A percentile compares a stretch with the other conserved stretches of the same genome.
Evolutionary conservation across 352 stramenopile species (phyloP).

Genomic region (Phytophthora kernoviae): DNA sequence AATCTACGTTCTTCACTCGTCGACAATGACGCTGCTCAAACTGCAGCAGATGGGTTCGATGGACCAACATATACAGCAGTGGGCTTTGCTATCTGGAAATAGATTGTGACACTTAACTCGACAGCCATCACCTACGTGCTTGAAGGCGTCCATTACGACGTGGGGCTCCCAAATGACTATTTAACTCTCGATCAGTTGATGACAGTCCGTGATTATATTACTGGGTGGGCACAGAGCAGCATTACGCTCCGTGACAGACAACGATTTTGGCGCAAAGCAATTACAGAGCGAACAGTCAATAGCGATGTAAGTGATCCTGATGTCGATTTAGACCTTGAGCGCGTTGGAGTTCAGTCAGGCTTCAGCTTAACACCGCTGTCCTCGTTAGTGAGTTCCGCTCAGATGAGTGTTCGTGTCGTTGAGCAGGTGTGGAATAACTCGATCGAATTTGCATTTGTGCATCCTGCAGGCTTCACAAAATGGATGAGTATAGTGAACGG

Average conservation of each 20-base stretch:
- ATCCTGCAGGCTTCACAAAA: slow-evolving; percentile 49
- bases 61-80: slow-evolving; percentile 33
- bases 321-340: slow-evolving; percentile 67
- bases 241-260: slow-evolving; percentile 61
- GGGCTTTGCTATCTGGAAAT: slow-evolving; percentile 81
- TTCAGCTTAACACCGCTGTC: slow-evolving; percentile 50
- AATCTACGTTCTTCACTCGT: slow-evolving; percentile 77
- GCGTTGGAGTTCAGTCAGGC: slow-evolving; percentile 47
- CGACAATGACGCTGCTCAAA: slow-evolving; percentile 50
- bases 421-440: slow-evolving; percentile 53
- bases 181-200: slow-evolving; percentile 63
- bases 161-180: slow-evolving; percentile 49
- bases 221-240: slow-evolving; percentile 50
- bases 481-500: slow-evolving; percentile 45
- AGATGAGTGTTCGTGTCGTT: slow-evolving; percentile 35
- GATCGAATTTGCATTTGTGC: slow-evolving; percentile 46
- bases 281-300: slow-evolving; percentile 41
- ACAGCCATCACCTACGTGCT: slow-evolving; percentile 59
- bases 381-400: slow-evolving; percentile 24
- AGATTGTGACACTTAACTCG: slow-evolving; percentile 70
- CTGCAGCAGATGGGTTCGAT: slow-evolving; percentile 19
- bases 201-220: slow-evolving; percentile 61
- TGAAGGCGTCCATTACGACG: slow-evolving; percentile 66
- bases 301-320: slow-evolving; percentile 53
- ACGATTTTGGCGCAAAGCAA: slow-evolving; percentile 64